Evolutionary conservation across 129 eudicot genomes (phyloP), one percentile per base, ranked within the genome.

Genomic region (Flaveria ramosissima): DNA sequence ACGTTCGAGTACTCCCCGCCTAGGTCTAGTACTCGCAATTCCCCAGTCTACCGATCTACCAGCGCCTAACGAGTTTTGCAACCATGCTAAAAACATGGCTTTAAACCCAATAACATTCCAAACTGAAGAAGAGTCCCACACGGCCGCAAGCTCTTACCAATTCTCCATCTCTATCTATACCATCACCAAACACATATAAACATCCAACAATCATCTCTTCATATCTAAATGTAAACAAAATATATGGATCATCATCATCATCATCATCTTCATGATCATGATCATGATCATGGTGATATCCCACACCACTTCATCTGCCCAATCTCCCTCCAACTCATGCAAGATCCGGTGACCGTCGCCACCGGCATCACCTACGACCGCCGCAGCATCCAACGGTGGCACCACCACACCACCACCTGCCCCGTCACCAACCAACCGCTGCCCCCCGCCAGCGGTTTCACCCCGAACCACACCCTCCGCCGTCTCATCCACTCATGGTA

Each of bases 251-350:
- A 36, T 36, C 41, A 36, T 32, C 30, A 26, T 26, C 39, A 4
- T 32, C 41, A 36, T 36, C 41, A 36, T 36, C 6, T 4, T 36
- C 41, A 36, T 36, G 41, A 15, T 24, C 24, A 36, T 36, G 41
- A 15, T 24, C 24, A 36, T 36, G 92, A 86, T 26, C 82, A 86
- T 21, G 82, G 21, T 46, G 97, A 92, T 79, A 79, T 89, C 47
- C 96, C 97, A 16, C 84, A 87, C 45, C 84, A 80, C 47, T 92
- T 92, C 89, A 75, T 89, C 39, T 92, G 97, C 69, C 96, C 97
- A 9, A 92, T 92, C 47, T 92, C 97, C 41, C 93, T 92, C n/a
- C 93, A 92, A 70, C 88, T 86, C 77, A 92, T 92, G 97, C 83
- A 86, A 84, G 96, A 92, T 70, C 97, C 97, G 6, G 97, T 92